These are phyloP conservation scores for Kwoniella bestiolae DNA, from an alignment of 768 basidiomycete species.

Conservation along the genomic window DNA sequence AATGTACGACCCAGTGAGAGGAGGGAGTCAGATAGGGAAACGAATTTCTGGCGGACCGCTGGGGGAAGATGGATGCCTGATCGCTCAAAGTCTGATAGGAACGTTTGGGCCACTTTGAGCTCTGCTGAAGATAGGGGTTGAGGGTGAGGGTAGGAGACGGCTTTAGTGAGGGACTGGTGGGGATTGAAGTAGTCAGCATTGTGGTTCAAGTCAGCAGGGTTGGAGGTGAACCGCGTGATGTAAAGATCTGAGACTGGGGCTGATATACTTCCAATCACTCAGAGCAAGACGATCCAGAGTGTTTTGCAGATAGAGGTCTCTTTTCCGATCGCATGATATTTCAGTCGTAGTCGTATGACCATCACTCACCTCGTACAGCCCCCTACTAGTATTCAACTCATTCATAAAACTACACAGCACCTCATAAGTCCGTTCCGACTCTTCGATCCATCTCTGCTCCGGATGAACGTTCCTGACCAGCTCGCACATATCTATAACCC, in stretches of 20 bases:
- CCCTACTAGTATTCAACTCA: conserved; percentile 88
- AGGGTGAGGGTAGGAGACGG: conserved; percentile 39
- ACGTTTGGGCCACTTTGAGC: conserved; percentile 73
- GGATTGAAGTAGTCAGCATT: not conserved
- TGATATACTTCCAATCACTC: too few species aligned
- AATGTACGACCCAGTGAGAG: conserved; percentile 85
- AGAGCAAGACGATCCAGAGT: too few species aligned
- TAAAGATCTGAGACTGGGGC: too few species aligned
- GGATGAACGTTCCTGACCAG: conserved; percentile 92
- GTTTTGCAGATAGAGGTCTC: too few species aligned
- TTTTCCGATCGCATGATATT: too few species aligned
- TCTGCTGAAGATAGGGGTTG: conserved; percentile 49
- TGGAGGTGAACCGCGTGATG: too few species aligned
- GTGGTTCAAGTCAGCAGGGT: too few species aligned
- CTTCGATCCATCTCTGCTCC: conserved; percentile 77
- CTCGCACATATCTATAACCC: conserved; percentile 95
- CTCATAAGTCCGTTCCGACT: conserved; percentile 86
- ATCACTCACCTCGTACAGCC: conserved; percentile 77
- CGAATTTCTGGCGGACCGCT: conserved; percentile 75
- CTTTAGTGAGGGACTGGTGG: conserved; percentile 38
- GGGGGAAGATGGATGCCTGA: conserved; percentile 90
- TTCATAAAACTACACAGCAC: conserved; percentile 97
- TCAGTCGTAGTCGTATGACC: not conserved
- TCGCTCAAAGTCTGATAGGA: conserved; percentile 96
- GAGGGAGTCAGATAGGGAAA: conserved; percentile 86